phyloP scores from a whole-genome alignment of 129 eudicot species.

The Centrapalus pauciflorus region DNA sequence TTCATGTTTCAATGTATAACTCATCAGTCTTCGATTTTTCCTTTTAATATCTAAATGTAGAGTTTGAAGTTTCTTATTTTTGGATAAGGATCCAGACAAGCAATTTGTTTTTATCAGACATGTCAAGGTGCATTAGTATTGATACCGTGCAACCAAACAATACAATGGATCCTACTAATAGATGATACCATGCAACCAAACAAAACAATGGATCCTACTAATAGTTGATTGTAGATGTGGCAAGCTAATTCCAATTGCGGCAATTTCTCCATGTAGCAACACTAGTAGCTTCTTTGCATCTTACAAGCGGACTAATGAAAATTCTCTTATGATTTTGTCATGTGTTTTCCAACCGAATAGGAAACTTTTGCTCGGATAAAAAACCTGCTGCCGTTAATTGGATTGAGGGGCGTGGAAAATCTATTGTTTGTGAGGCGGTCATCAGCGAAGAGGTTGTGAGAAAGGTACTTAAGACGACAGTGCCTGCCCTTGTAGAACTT shows the following conservation, averaged over 20 bases:
- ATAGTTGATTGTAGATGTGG: not conserved
- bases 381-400: slow-evolving; percentile 80
- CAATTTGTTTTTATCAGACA: no score
- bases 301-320: not conserved
- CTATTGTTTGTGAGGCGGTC: slow-evolving; percentile 73
- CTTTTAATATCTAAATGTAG: not conserved
- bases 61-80: no score
- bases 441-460: slow-evolving; percentile 52
- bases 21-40: not conserved
- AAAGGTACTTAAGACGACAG: slow-evolving; percentile 65
- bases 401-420: slow-evolving; percentile 80
- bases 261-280: not conserved
- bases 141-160: no score
- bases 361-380: slow-evolving; percentile 73
- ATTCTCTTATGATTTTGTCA: not conserved
- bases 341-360: slow-evolving; percentile 17
- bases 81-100: no score
- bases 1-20: not conserved
- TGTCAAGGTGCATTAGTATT: no score
- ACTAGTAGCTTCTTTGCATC: not conserved
- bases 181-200: no score
- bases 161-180: no score
- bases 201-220: no score
- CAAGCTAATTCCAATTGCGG: not conserved
- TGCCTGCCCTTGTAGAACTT: slow-evolving; percentile 64